Evolutionary conservation across 306 rosid species (phyloP), one percentile per base, ranked within the genome.

Genomic region (Inga oerstediana): DNA sequence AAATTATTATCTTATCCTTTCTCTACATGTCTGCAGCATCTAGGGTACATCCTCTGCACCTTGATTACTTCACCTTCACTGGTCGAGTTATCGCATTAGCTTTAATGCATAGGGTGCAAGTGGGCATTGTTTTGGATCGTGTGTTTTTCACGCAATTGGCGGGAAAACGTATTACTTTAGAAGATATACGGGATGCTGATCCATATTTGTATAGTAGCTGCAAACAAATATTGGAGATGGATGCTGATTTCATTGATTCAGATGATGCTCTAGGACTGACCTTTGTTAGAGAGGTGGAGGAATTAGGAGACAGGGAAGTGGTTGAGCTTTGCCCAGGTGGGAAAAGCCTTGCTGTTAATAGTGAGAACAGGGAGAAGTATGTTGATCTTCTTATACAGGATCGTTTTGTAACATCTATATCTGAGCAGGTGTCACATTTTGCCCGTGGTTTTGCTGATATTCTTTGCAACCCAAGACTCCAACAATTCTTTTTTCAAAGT

Each of bases 261-360:
- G 99, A 96, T 84, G 99, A 96, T 84, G 93, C 88, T 65, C 85
- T 96, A 89, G 97, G 97, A 78, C 89, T 96, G 85, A 93, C 99
- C 59, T 93, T 92, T 91, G 93, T 87, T 80, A 88, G 94, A 84
- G 99, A 95, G 84, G 90, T 95, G 72, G 98, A 96, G 84, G 98
- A 96, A 87, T 87, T 96, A 84, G 99, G 98, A 76, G 80, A 59
- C 45, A 89, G 85, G 87, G 88, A 77, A 74, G 88, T 86, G 77
- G 85, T 93, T 80, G 94, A 93, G 85, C 98, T 96, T 56, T 88
- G 93, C 75, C 80, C 81, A 24, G 98, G 87, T 52, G 99, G 98
- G 80, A 88, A 91, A 87, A 85, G 81, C 83, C 72, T 81, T 45
- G 85, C 85, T 76, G 98, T 96, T 74, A 85, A 86, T 82, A 92